These are phyloP conservation scores for Cadophora gregata DNA, from an alignment of 2,329 filamentous ascomycete species.

Conservation along the genomic window DNA sequence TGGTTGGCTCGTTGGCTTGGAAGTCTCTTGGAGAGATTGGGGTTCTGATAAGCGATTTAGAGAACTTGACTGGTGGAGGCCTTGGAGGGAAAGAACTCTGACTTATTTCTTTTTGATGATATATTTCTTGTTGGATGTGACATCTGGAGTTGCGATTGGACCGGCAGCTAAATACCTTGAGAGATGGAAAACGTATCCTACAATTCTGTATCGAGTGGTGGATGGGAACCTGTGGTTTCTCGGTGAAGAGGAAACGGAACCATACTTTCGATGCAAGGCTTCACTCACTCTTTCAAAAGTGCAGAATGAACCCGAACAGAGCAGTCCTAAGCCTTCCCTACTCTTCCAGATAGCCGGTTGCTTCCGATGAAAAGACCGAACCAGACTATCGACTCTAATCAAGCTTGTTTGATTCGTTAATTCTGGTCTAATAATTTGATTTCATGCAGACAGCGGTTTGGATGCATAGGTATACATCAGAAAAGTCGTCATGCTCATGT, in stretches of 20 bases:
- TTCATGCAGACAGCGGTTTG: neutral
- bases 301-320: neutral
- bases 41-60: neutral
- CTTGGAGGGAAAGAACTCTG: neutral
- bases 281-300: neutral
- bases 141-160: neutral
- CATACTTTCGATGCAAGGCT: conserved; percentile 1
- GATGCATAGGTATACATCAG: neutral
- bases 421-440: too few species aligned
- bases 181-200: neutral
- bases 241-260: neutral
- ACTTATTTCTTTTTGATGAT: neutral
- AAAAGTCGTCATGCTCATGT: neutral
- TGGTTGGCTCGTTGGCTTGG: too few species aligned
- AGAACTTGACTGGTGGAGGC: neutral
- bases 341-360: neutral
- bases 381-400: neutral
- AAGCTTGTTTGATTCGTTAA: neutral
- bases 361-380: neutral
- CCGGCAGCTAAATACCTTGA: neutral
- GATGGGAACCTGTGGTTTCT: neutral
- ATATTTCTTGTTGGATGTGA: neutral
- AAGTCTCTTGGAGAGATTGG: too few species aligned
- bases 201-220: neutral
- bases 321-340: neutral